Conservation (phyloP, 2,329 filamentous ascomycete species). For the Diplodia mutila region DNA sequence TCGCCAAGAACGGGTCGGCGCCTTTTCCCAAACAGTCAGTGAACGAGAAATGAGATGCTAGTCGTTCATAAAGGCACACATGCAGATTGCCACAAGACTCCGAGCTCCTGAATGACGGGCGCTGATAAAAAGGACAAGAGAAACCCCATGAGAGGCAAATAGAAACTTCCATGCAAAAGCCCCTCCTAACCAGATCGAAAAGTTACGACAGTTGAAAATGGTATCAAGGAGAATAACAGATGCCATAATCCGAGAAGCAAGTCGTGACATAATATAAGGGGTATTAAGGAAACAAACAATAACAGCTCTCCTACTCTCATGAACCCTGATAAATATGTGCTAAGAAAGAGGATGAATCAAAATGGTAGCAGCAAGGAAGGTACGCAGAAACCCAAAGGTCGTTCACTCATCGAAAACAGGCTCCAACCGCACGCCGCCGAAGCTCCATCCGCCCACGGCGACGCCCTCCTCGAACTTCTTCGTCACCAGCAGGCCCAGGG, state of each 20-base stretch:
- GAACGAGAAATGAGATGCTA: not conserved
- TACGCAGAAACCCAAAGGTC: not conserved
- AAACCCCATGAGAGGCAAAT: not conserved
- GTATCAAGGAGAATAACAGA: not conserved
- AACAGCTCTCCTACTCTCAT: not conserved
- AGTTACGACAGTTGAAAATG: not conserved
- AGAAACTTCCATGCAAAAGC: not conserved
- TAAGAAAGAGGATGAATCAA: not conserved
- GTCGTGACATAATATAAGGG: not conserved
- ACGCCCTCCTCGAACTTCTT: constrained; percentile 40
- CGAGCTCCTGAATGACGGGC: not conserved
- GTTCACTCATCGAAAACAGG: constrained; percentile 34
- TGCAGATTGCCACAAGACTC: not conserved
- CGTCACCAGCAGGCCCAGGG: constrained; percentile 42
- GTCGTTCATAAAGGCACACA: not conserved
- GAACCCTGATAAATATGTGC: not conserved
- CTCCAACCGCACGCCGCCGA: constrained; percentile 44
- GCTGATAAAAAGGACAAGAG: not conserved
- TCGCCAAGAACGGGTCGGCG: too few relatives aligned
- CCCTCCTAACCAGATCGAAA: not conserved
- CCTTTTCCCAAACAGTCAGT: not conserved
- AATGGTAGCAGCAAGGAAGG: not conserved
- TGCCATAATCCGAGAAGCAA: not conserved
- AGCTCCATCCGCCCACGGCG: constrained; percentile 43
- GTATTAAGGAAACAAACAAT: not conserved